Evolutionary conservation across 352 stramenopile species (phyloP).

Genomic region (Pythium brachiatum): DNA sequence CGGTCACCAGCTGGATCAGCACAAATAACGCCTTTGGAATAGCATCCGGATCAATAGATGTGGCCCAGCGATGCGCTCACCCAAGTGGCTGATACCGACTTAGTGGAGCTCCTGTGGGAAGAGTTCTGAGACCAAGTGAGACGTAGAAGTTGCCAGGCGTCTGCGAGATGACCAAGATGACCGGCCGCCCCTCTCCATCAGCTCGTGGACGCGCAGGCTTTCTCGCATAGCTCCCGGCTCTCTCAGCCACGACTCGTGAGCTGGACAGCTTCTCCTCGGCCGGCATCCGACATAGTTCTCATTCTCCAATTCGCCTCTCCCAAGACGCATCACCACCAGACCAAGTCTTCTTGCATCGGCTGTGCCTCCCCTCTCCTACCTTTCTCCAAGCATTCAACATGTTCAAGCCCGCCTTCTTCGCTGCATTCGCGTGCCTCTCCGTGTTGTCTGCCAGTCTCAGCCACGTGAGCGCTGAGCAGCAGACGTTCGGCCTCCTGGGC

Average conservation of each 20-base stretch:
- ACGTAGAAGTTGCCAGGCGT: neutral
- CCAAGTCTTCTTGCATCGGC: neutral
- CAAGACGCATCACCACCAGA: neutral
- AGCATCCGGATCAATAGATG: neutral
- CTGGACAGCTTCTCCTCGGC: neutral
- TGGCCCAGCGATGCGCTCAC: neutral
- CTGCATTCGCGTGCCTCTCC: constrained; percentile 2
- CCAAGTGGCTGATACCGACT: neutral
- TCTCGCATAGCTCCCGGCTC: neutral
- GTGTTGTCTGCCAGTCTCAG: neutral
- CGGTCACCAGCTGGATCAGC: too few relatives aligned
- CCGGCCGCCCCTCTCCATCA: neutral
- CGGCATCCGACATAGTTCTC: neutral
- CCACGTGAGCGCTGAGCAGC: constrained; percentile 5
- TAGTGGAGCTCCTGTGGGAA: neutral
- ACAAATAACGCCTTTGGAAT: too few relatives aligned
- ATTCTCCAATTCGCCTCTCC: neutral
- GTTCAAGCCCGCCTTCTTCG: constrained; percentile 11
- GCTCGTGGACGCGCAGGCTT: neutral
- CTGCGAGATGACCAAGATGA: neutral
- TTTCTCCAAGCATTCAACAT: neutral
- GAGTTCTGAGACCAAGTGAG: neutral
- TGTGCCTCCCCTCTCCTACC: neutral
- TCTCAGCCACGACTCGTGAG: neutral
- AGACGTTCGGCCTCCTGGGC: constrained; percentile 10